Percentiles rank a stretch among this genome's conserved stretches.
phyloP scores from a whole-genome alignment of 495 filamentous ascomycete species.

The Clohesyomyces aquaticus region DNA sequence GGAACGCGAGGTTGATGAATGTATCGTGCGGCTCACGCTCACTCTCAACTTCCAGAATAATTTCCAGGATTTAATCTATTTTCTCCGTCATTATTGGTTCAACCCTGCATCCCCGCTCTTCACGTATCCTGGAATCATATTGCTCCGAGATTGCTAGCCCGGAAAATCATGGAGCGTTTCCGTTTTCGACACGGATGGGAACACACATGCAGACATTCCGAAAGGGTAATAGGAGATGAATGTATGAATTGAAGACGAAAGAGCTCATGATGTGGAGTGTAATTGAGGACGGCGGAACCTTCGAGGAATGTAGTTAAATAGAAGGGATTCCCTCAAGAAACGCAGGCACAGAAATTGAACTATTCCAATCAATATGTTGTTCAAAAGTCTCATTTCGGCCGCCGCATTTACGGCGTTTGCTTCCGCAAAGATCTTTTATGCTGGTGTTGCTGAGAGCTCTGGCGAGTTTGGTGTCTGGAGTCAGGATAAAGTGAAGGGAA shows the following conservation, averaged over 20 bases:
- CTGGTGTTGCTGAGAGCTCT: slow-evolving; percentile 57
- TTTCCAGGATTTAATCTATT: not conserved
- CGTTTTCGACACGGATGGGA: slow-evolving; percentile 7
- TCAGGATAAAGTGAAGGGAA: slow-evolving; percentile 46
- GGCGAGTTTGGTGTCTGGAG: slow-evolving; percentile 59
- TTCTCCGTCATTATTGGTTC: not conserved
- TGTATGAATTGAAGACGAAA: not conserved
- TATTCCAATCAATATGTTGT: slow-evolving; percentile 12
- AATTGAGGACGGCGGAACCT: not conserved
- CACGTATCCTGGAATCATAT: not conserved
- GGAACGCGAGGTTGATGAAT: slow-evolving; percentile 13
- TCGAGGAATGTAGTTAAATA: slow-evolving; percentile 3
- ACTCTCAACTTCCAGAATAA: not conserved
- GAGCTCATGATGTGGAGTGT: not conserved
- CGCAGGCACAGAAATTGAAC: not conserved
- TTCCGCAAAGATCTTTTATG: slow-evolving; percentile 57
- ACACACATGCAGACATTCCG: slow-evolving; percentile 1
- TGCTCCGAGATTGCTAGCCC: slow-evolving; percentile 9
- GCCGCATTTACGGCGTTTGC: slow-evolving; percentile 44
- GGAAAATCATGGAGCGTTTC: slow-evolving; percentile 10
- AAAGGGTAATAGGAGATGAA: not conserved
- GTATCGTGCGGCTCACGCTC: slow-evolving; percentile 5
- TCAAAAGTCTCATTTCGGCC: slow-evolving; percentile 36
- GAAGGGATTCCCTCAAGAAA: not conserved
- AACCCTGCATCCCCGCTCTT: not conserved